Conservation (phyloP, 2,329 filamentous ascomycete genomes). For the Didymella exigua region DNA sequence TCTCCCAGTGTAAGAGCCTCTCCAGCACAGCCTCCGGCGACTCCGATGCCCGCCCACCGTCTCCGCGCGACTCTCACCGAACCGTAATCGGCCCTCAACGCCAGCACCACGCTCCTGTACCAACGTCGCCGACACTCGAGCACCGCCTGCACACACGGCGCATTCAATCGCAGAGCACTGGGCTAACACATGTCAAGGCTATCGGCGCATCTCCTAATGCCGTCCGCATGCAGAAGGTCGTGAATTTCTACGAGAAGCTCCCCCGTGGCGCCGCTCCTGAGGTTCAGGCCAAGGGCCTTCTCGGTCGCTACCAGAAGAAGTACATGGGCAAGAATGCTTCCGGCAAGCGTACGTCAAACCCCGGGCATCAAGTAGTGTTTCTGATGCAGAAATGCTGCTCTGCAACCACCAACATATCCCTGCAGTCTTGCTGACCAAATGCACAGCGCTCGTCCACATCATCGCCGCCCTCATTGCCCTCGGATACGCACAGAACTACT, state of each 20-base stretch:
- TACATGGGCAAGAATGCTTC: constrained; percentile 97
- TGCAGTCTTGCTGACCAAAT: constrained; percentile 22
- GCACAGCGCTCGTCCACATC: constrained; percentile 82
- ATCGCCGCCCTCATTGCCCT: constrained; percentile 78
- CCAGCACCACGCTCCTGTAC: not conserved
- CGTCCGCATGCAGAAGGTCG: constrained; percentile 95
- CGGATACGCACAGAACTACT: constrained; percentile 98
- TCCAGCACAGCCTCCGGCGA: constrained; percentile 12
- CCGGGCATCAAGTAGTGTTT: not conserved
- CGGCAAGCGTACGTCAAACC: constrained; percentile 74
- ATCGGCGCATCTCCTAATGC: constrained; percentile 95
- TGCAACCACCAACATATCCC: not conserved
- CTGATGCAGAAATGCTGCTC: not conserved
- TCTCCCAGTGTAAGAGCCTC: constrained; percentile 75
- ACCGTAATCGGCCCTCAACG: not conserved
- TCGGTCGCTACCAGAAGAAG: constrained; percentile 81
- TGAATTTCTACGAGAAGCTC: constrained; percentile 98
- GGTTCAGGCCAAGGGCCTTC: constrained; percentile 77
- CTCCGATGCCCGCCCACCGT: constrained; percentile 6
- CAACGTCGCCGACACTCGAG: not conserved
- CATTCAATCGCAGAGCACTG: not conserved
- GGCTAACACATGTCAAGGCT: constrained; percentile 63
- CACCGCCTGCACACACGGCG: not conserved
- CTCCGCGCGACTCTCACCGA: not conserved
- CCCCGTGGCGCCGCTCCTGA: constrained; percentile 90